Evolutionary conservation across 257 asterid genomes (phyloP), one percentile per base, ranked within the genome.

Genomic region (Voacanga thouarsii): DNA sequence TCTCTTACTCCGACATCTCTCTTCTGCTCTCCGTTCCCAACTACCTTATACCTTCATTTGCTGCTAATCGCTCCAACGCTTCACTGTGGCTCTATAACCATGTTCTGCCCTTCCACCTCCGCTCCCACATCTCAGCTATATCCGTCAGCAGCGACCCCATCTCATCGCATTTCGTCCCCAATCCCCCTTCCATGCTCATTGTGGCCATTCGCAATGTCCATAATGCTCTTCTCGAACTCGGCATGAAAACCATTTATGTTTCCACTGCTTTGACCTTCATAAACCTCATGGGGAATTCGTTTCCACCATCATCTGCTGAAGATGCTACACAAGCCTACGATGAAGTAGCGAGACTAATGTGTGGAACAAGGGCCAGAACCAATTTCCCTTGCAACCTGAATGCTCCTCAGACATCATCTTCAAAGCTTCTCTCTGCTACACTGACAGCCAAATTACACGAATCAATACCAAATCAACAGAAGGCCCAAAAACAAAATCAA

Each of bases 271-370:
- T 94, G 83, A 86, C 96, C 15, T 92, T 89, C 89, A 78, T 86
- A 83, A 83, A 84, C 79, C 83, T 89, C 75, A 82, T 94, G 85
- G 79, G 94, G 72, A 85, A 86, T 67, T 76, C 92, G 78, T 94
- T 92, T 72, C 99, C 96, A 15, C 99, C 99, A 0, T 94, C 99
- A 61, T 63, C 93, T 26, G 91, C 98, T 16, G 94, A 91, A n/a
- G n/a, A n/a, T n/a, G n/a, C n/a, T n/a, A n/a, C n/a, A n/a, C n/a
- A n/a, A n/a, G n/a, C n/a, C n/a, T n/a, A n/a, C n/a, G n/a, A n/a
- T n/a, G n/a, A n/a, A n/a, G n/a, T n/a, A n/a, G n/a, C n/a, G n/a
- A n/a, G n/a, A n/a, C n/a, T n/a, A n/a, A n/a, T n/a, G n/a, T n/a
- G n/a, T n/a, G n/a, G n/a, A n/a, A n/a, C n/a, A n/a, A n/a, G n/a